Evolutionary conservation across 805 yeast species (phyloP), one percentile per base, ranked within the genome.

Genomic region (Candida glaebosa): DNA sequence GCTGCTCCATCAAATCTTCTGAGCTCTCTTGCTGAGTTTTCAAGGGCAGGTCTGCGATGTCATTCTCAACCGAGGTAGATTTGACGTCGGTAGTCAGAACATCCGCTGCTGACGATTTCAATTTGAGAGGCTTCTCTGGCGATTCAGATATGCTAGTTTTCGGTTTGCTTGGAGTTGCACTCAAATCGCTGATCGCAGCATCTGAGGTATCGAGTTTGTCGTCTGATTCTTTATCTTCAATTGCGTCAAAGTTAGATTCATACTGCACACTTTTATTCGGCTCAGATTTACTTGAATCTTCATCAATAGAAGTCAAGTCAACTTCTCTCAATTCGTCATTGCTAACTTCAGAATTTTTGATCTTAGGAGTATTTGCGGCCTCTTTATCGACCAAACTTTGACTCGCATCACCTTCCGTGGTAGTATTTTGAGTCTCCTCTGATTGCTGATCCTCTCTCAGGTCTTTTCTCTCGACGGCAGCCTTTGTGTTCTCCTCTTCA

Each of bases 21-120:
- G 37, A 32, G 25, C 12, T 39, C 33, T 39, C 41, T 31, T 39
- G 32, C 17, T 24, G 35, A 38, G 25, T 28, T 35, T 33, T 32
- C 36, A 31, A 31, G 33, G 41, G 9, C 26, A 10, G 10, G 10
- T 10, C 26, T 38, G 33, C 35, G 30, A 30, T 28, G 18, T 22
- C 10, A 22, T 10, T 22, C 26, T 7, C 9, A 22, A 10, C 26
- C 10, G 26, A 6, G 6, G 26, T 7, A 22, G 26, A 22, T 22
- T 6, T 22, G 10, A 22, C 10, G 26, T 6, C 10, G 10, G 26
- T 7, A 7, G 6, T 10, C 10, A 10, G 26, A 7, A 7, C 10
- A 7, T 22, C 26, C 6, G 10, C 26, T 22, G 6, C 32, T 30
- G 8, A 9, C 12, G 32, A 30, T 15, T 30, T 30, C 32, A 30